A percentile compares a stretch with the other conserved stretches of the same genome.
Evolutionary conservation across 768 basidiomycete genomes (phyloP).

Genomic region (Dentipellis fragilis): DNA sequence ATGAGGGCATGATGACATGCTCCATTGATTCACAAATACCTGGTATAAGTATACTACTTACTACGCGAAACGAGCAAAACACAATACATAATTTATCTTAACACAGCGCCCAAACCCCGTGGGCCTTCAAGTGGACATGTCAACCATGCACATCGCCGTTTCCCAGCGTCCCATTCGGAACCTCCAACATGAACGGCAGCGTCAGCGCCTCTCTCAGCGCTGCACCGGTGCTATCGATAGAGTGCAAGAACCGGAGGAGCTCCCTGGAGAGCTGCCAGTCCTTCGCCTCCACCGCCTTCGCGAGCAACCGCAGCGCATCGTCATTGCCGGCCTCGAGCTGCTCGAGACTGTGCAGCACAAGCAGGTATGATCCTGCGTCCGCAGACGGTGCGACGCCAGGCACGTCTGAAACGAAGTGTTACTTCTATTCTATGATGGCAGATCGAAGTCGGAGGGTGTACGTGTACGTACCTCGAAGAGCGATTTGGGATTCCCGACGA

Average conservation of each 20-base stretch:
- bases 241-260: constrained; percentile 84
- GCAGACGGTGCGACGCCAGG: constrained; percentile 57
- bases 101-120: background rate
- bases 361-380: constrained; percentile 84
- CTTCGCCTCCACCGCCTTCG: constrained; percentile 60
- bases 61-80: too few relatives aligned
- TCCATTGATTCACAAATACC: too few relatives aligned
- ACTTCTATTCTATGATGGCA: too few relatives aligned
- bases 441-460: background rate
- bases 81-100: too few relatives aligned
- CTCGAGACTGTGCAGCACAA: constrained; percentile 90
- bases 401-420: constrained; percentile 45
- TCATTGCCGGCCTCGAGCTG: constrained; percentile 71
- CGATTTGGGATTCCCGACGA: constrained; percentile 83
- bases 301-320: constrained; percentile 76
- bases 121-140: too few relatives aligned
- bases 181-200: constrained; percentile 33
- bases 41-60: too few relatives aligned
- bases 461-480: constrained; percentile 69
- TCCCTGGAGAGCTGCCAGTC: constrained; percentile 92
- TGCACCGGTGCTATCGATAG: constrained; percentile 78
- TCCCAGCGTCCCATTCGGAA: background rate
- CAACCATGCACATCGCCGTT: background rate
- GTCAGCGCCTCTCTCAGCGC: constrained; percentile 55
- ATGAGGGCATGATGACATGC: too few relatives aligned